Evolutionary conservation across 495 filamentous ascomycete genomes (phyloP).

Genomic region (Lasiosphaeris hirsuta): DNA sequence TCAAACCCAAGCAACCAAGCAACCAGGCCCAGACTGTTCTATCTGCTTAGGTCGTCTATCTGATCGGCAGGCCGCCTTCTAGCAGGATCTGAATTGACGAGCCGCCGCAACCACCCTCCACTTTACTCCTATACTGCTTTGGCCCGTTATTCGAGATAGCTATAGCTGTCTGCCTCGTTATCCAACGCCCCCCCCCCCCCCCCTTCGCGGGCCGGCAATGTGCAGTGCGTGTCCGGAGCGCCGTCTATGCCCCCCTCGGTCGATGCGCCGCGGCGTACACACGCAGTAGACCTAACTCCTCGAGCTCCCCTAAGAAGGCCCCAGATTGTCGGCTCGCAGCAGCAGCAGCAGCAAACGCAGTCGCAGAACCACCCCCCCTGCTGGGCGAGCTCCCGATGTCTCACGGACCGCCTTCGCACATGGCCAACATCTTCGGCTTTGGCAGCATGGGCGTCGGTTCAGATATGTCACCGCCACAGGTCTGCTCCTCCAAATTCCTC

Average conservation of each 20-base stretch:
- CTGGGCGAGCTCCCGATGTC: conserved; percentile 27
- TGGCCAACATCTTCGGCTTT: conserved; percentile 28
- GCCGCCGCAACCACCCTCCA: no score
- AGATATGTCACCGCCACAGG: conserved; percentile 13
- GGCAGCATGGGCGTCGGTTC: conserved; percentile 9
- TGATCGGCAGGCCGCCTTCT: no score
- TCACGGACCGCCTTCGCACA: conserved; percentile 31
- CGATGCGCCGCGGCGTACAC: conserved; percentile 11
- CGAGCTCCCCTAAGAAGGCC: not conserved
- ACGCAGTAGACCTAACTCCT: not conserved
- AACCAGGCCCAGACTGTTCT: no score
- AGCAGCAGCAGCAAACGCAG: conserved; percentile 3
- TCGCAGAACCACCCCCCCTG: conserved; percentile 3
- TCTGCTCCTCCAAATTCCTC: conserved; percentile 6
- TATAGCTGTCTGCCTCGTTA: no score
- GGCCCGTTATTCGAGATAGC: no score
- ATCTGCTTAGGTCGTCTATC: no score
- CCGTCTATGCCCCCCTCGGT: conserved; percentile 12
- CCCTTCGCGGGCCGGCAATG: conserved; percentile 7
- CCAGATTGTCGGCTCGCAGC: conserved; percentile 13
- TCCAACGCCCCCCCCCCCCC: no score
- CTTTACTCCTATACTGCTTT: no score
- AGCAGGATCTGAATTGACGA: no score
- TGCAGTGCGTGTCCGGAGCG: conserved; percentile 9
- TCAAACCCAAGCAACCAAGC: not conserved